These are phyloP conservation scores for Anethum foeniculum DNA, from an alignment of 140 eudicot species.

Conservation along the genomic window DNA sequence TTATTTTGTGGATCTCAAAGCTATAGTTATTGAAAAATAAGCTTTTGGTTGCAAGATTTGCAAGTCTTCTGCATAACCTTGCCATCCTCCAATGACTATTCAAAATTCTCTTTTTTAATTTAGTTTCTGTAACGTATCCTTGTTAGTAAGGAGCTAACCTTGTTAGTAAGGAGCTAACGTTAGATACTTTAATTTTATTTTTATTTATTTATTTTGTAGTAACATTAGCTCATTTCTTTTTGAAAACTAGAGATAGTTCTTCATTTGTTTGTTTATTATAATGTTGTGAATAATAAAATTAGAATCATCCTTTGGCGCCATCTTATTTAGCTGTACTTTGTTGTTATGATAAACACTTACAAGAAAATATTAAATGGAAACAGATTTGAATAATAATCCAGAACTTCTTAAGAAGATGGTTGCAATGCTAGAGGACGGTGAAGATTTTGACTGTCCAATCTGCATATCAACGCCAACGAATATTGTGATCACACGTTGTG, in stretches of 20 bases:
- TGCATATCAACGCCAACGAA: constrained; percentile 81
- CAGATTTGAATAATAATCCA: constrained; percentile 80
- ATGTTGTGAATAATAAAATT: neutral
- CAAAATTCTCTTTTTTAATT: neutral
- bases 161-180: neutral
- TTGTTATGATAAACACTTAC: neutral
- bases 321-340: neutral
- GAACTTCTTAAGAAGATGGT: constrained; percentile 56
- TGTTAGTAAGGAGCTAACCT: neutral
- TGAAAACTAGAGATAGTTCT: neutral
- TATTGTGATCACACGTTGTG: constrained; percentile 68
- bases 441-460: constrained; percentile 86
- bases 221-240: neutral
- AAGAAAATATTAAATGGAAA: neutral
- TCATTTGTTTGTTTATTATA: neutral
- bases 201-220: neutral
- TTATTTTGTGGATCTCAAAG: neutral
- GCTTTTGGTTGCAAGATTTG: neutral
- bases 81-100: neutral
- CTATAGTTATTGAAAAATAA: neutral
- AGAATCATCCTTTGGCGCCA: neutral
- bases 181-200: neutral
- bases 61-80: neutral
- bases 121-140: neutral
- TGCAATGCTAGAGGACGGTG: constrained; percentile 62